Evolutionary conservation across 2,329 filamentous ascomycete genomes (phyloP), one percentile per base, ranked within the genome.

Genomic region (Chalaropsis ovoidea): DNA sequence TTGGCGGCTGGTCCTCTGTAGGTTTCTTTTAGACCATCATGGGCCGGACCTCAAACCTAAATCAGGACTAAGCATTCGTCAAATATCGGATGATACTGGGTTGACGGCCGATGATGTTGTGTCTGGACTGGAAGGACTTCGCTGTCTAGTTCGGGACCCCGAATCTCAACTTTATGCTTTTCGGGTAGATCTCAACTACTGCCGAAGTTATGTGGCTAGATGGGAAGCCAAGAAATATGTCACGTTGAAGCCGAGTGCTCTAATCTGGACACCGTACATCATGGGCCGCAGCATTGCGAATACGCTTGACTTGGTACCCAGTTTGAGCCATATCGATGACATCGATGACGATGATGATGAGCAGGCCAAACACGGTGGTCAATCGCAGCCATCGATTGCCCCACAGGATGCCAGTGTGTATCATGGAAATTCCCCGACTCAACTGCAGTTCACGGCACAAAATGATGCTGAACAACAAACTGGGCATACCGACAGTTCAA

Each of bases 21-120:
- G 89, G 68, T 90, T 96, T 70, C 80, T 99, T 6, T 78, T 92
- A 45, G 72, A 69, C 1, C 69, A 71, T n/a, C 68, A 73, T 62
- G 71, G 70, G 64, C 77, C 76, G 67, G 77, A 78, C 10, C 19
- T 43, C 22, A 43, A 61, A 22, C 43, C 62, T 2, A 64, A 56
- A 15, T 42, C 47, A 27, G 81, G 82, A 1, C 75, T 86, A 19
- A 86, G 83, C 68, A 80, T 86, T 70, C 81, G 81, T 69, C 79
- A 83, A 39, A 90, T 95, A 69, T 95, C 93, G 0, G 86, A 93
- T 69, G 86, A 90, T 67, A 97, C 93, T 0, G 94, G 94, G 11
- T 91, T 99, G 85, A 97, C 94, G 0, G 83, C 93, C 0, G 94
- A 99, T 75, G 94, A 99, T 75, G 92, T 97, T 67, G 89, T 99